Base-by-base conservation (phyloP, 2,329 filamentous ascomycete species). In the Leptographium flavum region DNA sequence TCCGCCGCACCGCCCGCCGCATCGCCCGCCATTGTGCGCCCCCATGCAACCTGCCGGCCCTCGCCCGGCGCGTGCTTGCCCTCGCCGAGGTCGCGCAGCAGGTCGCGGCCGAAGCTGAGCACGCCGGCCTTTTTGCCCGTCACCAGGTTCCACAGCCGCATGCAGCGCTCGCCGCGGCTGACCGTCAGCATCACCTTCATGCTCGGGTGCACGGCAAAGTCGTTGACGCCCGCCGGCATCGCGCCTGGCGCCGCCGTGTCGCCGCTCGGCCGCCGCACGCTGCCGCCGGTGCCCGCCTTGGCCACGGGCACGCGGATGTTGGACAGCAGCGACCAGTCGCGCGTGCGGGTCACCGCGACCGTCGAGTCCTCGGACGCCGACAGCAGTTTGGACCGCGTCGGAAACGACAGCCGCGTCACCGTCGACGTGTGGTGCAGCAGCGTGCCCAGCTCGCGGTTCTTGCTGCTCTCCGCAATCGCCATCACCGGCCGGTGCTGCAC, bases 131-230 rank as follows among this genome's bases (percentile, higher is more conserved):
- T 95, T 67, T 90, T 94, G 15, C 88, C 92, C 3, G 90, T 96
- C 52, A 96, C 87, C 51, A 98, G 62, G 58, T 98, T 96, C 92
- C 92, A 98, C 52, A 96, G 63, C 52, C 92, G 71, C 84, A 98
- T 93, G 57, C 81, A 87, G 52, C 79, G 80, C 66, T 98, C 92
- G 52, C 87, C 87, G 56, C 82, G 86, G 53, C 86, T 83, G 9
- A 96, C 87, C 54, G 79, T 93, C 49, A 98, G 78, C 85, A 96
- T 94, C 42, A 98, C 69, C 66, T 95, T 96, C 74, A 94, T 86
- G 60, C 85, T 93, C 0, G 92, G 90, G 60, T 98, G 92, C 23
- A 98, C 83, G 2, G 90, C 87, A 60, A 98, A 94, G 60, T 88
- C 85, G 60, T 94, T 96, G 53, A 96, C 78, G 17, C 92, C 92